phyloP scores from a whole-genome alignment of 306 rosid genomes.

The Dryas alaskensis region DNA sequence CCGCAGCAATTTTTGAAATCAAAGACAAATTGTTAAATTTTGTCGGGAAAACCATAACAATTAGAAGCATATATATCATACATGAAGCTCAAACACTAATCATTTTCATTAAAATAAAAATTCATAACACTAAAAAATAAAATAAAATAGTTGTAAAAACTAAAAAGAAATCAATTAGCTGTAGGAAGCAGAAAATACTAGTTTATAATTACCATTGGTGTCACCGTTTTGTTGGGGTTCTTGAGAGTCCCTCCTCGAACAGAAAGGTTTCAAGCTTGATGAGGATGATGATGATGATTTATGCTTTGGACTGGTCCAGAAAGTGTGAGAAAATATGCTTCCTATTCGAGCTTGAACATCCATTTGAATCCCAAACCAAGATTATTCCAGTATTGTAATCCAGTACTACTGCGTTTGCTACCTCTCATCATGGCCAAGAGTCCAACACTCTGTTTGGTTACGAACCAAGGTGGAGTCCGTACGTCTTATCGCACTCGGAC shows the following conservation, averaged over 20 bases:
- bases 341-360: slow-evolving; percentile 49
- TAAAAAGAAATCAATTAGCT: background rate
- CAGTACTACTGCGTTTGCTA: background rate
- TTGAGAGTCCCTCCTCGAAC: slow-evolving; percentile 44
- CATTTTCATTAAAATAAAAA: too few relatives aligned
- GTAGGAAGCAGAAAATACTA: background rate
- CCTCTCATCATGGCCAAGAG: background rate
- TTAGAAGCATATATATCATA: too few relatives aligned
- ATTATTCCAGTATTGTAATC: slow-evolving; percentile 2
- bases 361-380: slow-evolving; percentile 36
- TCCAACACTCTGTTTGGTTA: too few relatives aligned
- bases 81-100: background rate
- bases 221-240: slow-evolving; percentile 45
- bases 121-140: too few relatives aligned
- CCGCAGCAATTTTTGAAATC: too few relatives aligned
- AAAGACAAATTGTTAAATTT: too few relatives aligned
- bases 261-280: slow-evolving; percentile 30
- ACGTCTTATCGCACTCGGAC: slow-evolving; percentile 35
- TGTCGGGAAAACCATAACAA: too few relatives aligned
- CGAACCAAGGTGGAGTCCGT: background rate
- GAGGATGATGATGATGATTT: slow-evolving; percentile 25
- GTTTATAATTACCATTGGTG: slow-evolving; percentile 21
- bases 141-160: background rate
- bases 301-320: slow-evolving; percentile 28
- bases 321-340: slow-evolving; percentile 34